Evolutionary conservation across 352 stramenopile species (phyloP).

Genomic region (Phytophthora macrochlamydospora): DNA sequence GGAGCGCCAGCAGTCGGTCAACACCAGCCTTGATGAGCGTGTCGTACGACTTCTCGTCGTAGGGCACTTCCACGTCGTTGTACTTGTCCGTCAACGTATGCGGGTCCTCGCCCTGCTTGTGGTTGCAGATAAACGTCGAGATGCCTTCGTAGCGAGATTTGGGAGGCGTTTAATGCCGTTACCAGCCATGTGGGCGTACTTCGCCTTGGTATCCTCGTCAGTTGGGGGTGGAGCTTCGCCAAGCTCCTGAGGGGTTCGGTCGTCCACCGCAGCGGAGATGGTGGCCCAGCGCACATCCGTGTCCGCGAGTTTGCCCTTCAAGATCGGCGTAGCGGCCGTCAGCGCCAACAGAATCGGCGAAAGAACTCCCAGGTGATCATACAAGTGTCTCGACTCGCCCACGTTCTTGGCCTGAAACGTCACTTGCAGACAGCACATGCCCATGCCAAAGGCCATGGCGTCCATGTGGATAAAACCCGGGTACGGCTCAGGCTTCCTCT

Average conservation of each 20-base stretch:
- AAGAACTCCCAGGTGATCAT: slow-evolving; percentile 99
- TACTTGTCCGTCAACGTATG: slow-evolving; percentile 83
- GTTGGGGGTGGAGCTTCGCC: slow-evolving; percentile 44
- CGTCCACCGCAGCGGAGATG: slow-evolving; percentile 98
- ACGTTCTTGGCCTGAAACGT: slow-evolving; percentile 98
- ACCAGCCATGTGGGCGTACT: slow-evolving; percentile 93
- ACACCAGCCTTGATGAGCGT: slow-evolving; percentile 92
- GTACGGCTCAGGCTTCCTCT: slow-evolving; percentile 81
- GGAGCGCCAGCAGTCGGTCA: slow-evolving; percentile 95
- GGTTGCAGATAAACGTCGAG: slow-evolving; percentile 91
- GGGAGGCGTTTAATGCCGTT: slow-evolving; percentile 91
- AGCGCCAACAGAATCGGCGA: slow-evolving; percentile 98
- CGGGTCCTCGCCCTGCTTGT: slow-evolving; percentile 82
- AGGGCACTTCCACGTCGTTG: slow-evolving; percentile 95
- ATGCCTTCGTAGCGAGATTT: slow-evolving; percentile 96
- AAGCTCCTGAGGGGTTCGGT: slow-evolving; percentile 88
- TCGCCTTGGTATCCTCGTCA: slow-evolving; percentile 53
- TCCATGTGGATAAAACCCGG: slow-evolving; percentile 98
- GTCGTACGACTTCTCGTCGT: slow-evolving; percentile 94
- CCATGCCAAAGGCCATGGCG: slow-evolving; percentile 99
- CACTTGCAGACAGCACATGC: slow-evolving; percentile 99
- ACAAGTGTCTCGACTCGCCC: slow-evolving; percentile 98
- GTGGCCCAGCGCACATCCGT: slow-evolving; percentile 96
- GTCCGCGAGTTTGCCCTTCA: slow-evolving; percentile 94
- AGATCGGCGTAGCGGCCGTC: slow-evolving; percentile 97